Base-by-base conservation (phyloP, 2,329 filamentous ascomycete genomes). In the Salinomyces thailandicus region DNA sequence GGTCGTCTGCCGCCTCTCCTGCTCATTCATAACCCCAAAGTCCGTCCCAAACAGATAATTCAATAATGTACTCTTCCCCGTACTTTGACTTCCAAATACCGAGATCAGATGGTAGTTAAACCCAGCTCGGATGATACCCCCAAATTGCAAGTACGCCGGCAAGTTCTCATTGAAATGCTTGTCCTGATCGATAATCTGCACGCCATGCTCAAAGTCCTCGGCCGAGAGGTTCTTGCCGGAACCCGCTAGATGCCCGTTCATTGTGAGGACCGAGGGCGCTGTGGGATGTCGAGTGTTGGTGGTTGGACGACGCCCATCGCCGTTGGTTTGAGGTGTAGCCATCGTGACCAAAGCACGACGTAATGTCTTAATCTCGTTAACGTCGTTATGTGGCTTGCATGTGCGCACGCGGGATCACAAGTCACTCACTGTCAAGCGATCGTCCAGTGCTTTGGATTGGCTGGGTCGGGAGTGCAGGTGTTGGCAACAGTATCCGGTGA, bases 91-190 rank as follows among this genome's bases (percentile, higher is more conserved):
- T 29, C 91, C 91, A 62, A 98, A 98, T 55, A 98, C 91, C 54
- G 89, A 95, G 59, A 98, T 95, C 57, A 98, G 77, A 64, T 98
- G 91, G 67, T 98, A 98, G 68, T 96, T 94, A 75, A 98, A 98
- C 57, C 91, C 91, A 45, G 87, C 79, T 43, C 84, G 78, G 50
- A 85, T 82, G 51, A 94, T 78, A 54, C 82, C 72, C 59, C 86
- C 84, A 47, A 78, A 67, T 48, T 75, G 73, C 49, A 98, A 77
- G 62, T 98, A 98, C 41, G 78, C 75, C 54, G 79, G 81, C 53
- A 98, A 68, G 39, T 75, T 64, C 63, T 85, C 94, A 55, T 94
- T 96, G 77, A 95, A 98, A 53, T 85, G 74, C 69, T 96, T 96
- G 58, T 93, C 80, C 66, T 87, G 87, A 60, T 95, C 85, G 57